Evolutionary conservation across 345 rosid genomes (phyloP).

Genomic region (Brassica cretica): DNA sequence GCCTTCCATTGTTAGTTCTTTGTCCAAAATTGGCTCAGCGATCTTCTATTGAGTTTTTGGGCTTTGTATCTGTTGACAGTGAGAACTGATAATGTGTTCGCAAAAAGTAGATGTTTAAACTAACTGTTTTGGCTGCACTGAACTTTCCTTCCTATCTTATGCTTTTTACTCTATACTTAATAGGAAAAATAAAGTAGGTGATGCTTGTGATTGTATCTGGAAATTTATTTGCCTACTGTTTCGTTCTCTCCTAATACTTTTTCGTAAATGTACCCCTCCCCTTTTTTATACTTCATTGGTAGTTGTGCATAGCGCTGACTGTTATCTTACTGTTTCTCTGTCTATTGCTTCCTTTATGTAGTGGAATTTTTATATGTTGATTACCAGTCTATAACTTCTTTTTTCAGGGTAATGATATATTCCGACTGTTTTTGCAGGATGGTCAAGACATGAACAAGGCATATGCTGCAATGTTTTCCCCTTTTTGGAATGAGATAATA

Average conservation of each 20-base stretch:
- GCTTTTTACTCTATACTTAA: background rate
- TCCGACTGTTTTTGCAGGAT: constrained; percentile 51
- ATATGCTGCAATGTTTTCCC: constrained; percentile 87
- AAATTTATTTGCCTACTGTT: background rate
- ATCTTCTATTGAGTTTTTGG: constrained; percentile 13
- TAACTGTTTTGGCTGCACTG: constrained; percentile 19
- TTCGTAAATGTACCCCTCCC: background rate
- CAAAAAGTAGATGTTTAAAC: constrained; percentile 9
- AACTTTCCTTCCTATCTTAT: constrained; percentile 14
- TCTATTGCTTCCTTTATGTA: constrained; percentile 6
- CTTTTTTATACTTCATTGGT: background rate
- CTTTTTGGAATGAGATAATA: constrained; percentile 98
- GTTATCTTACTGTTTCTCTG: constrained; percentile 2
- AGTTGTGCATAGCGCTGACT: constrained; percentile 2
- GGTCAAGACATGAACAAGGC: constrained; percentile 67
- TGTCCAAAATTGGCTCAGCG: constrained; percentile 19
- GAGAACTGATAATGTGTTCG: constrained; percentile 2
- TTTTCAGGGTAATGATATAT: constrained; percentile 9
- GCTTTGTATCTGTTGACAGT: background rate
- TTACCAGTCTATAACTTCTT: constrained; percentile 1
- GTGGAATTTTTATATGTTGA: constrained; percentile 17
- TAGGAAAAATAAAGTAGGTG: constrained; percentile 2
- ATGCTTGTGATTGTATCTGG: constrained; percentile 14
- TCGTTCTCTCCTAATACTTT: constrained; percentile 6
- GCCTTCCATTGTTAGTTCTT: constrained; percentile 7